phyloP scores from a whole-genome alignment of 1,284 basidiomycete genomes.

The Schizophyllum commune region DNA sequence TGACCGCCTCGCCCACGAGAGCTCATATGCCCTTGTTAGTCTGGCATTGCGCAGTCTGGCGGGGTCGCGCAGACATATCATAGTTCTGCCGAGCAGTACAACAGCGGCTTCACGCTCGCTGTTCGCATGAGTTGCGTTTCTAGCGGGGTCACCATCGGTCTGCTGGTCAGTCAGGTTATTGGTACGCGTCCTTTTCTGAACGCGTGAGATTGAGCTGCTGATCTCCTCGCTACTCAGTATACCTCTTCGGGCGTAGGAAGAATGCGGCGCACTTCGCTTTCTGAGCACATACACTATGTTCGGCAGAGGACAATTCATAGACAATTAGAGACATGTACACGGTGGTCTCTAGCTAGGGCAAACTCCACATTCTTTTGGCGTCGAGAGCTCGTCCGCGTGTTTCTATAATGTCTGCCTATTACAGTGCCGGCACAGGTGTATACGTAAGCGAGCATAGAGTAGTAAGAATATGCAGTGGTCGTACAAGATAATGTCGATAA shows the following conservation, averaged over 20 bases:
- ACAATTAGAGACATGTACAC: no score
- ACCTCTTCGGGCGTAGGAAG: slow-evolving; percentile 67
- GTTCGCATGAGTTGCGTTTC: slow-evolving; percentile 79
- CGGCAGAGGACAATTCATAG: no score
- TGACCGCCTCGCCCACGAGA: slow-evolving; percentile 7
- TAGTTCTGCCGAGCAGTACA: slow-evolving; percentile 60
- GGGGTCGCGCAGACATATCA: slow-evolving; percentile 67
- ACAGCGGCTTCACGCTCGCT: slow-evolving; percentile 59
- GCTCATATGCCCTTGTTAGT: slow-evolving; percentile 32
- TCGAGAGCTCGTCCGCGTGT: not conserved
- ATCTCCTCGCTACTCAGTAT: slow-evolving; percentile 34
- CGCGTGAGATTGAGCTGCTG: not conserved
- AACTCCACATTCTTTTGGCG: no score
- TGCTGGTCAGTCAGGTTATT: slow-evolving; percentile 74
- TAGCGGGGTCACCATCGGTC: slow-evolving; percentile 79
- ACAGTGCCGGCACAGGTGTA: not conserved
- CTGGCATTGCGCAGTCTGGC: slow-evolving; percentile 80
- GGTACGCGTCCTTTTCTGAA: slow-evolving; percentile 20
- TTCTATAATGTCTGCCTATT: slow-evolving; percentile 9
- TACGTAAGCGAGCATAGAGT: slow-evolving; percentile 3
- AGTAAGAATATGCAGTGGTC: not conserved
- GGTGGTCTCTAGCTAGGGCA: no score
- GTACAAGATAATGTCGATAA: slow-evolving; percentile 1
- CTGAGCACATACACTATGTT: slow-evolving; percentile 23
- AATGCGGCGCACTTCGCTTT: slow-evolving; percentile 73